Evolutionary conservation across 139 green algal genomes (phyloP), one percentile per base, ranked within the genome.

Genomic region (Coelastrella sp.): DNA sequence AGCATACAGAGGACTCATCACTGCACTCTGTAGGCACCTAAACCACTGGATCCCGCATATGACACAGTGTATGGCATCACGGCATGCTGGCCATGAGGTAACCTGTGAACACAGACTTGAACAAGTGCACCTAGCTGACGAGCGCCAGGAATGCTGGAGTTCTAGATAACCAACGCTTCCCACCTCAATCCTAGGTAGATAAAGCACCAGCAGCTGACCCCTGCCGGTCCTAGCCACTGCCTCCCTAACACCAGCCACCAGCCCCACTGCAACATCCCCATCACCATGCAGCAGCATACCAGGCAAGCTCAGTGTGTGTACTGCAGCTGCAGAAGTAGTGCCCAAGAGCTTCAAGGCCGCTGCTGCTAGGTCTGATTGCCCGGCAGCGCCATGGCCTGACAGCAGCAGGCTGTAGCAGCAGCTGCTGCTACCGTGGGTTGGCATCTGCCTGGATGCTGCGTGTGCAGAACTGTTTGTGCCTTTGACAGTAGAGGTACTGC

Each of bases 181-280:
- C 85, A 90, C 85, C 85, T 90, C 85, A 66, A 90, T 66, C 0
- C 73, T 47, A 32, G 85, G 85, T 22, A 84, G 14, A 22, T 84
- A 90, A 56, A 90, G 57, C 56, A 90, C 73, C 73, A 90, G 58
- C 56, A 61, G 23, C 74, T 90, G 85, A 3, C 59, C 58, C 32
- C 73, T 77, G 22, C 73, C 74, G 7, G 73, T 14, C 20, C 54
- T 80, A 3, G 16, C 20, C 5, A 88, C 19, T 7, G 83, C 83
- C 7, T 71, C 83, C 68, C 4, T n/a, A 61, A 80, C 68, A 19
- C 14, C 19, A 57, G 65, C 54, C 17, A 68, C 68, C 47, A 88
- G 68, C 19, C 83, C 83, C 10, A 17, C 64, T 16, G 7, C 13
- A n/a, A 56, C 68, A 71, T 68, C 16, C 11, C 83, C 83, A 57